Evolutionary conservation across 2,329 filamentous ascomycete species (phyloP).

Genomic region (Exophiala calicioides): DNA sequence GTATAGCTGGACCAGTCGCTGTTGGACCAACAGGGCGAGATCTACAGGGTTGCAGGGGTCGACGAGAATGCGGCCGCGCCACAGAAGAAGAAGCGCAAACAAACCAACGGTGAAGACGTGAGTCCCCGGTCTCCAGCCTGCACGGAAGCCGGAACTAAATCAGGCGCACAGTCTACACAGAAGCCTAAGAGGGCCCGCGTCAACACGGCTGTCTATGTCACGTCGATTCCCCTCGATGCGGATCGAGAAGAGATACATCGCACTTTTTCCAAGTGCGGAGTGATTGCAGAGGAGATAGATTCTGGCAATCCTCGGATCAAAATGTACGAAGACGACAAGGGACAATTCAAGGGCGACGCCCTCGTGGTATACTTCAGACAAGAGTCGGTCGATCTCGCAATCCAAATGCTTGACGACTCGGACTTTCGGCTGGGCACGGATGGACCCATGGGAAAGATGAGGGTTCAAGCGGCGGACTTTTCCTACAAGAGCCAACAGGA

Average conservation of each 20-base stretch:
- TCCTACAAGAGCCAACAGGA: constrained; percentile 90
- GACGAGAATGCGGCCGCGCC: constrained; percentile 55
- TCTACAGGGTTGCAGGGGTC: constrained; percentile 62
- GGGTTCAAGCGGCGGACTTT: constrained; percentile 79
- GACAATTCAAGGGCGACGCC: constrained; percentile 89
- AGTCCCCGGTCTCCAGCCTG: constrained; percentile 30
- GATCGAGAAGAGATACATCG: constrained; percentile 78
- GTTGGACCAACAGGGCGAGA: constrained; percentile 61
- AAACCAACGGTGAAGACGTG: constrained; percentile 54
- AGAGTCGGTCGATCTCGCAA: constrained; percentile 74
- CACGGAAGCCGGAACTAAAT: constrained; percentile 44
- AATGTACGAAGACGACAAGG: constrained; percentile 79
- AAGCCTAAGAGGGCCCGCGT: constrained; percentile 50
- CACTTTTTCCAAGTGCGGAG: constrained; percentile 83
- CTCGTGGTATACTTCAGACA: constrained; percentile 93
- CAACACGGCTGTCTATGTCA: constrained; percentile 92
- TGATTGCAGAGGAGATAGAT: constrained; percentile 93
- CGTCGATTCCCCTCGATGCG: constrained; percentile 77
- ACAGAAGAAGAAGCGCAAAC: constrained; percentile 58
- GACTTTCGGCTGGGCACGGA: constrained; percentile 70
- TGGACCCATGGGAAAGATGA: constrained; percentile 63
- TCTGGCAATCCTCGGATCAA: constrained; percentile 86
- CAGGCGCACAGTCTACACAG: constrained; percentile 33
- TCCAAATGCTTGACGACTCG: constrained; percentile 56
- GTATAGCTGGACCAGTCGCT: constrained; percentile 60